Evolutionary conservation across 495 filamentous ascomycete species (phyloP), one percentile per base, ranked within the genome.

Genomic region (Physcia stellaris): DNA sequence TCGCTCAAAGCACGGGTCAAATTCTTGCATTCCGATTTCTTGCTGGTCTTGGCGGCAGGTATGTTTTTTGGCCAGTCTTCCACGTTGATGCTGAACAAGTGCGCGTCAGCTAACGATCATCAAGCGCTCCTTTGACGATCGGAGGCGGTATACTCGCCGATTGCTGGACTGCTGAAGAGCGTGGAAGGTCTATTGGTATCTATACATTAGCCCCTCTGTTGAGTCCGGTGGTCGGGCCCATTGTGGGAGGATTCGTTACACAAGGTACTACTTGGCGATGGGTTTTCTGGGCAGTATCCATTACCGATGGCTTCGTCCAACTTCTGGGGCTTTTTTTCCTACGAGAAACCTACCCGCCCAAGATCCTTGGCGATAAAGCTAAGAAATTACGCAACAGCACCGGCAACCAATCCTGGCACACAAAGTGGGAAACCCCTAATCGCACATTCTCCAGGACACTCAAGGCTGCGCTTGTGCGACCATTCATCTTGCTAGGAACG

Each of bases 251-350:
- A 1, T 80, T 80, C 53, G 79, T 86, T 24, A 65, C 77, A 1
- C 59, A 80, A 51, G 72, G 77, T 32, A 77, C 69, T 9, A 75
- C 66, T 1, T 83, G 79, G 80, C 63, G 77, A 26, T 85, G 79
- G 80, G 60, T 71, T 19, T 83, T 85, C 59, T 71, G 68, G 53
- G 58, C 67, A 6, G 73, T 71, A 6, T 69, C 75, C 1, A 78
- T 84, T 38, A 68, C 64, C 4, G 74, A 76, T 47, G 74, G 51
- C 2, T 16, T 74, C 7, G 69, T 86, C 40, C 80, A 83, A 50
- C 4, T 68, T 17, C 59, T 64, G 2, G 83, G 79, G 3, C 39
- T 85, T 3, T 72, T 83, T 51, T 73, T 74, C 49, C 66, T 86
- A 0, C 71, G 67, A 38, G 80, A 85, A 55, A 83, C 80, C 5